These are phyloP conservation scores for Mariannaea sp. DNA, from an alignment of 2,329 filamentous ascomycete species.

Conservation along the genomic window DNA sequence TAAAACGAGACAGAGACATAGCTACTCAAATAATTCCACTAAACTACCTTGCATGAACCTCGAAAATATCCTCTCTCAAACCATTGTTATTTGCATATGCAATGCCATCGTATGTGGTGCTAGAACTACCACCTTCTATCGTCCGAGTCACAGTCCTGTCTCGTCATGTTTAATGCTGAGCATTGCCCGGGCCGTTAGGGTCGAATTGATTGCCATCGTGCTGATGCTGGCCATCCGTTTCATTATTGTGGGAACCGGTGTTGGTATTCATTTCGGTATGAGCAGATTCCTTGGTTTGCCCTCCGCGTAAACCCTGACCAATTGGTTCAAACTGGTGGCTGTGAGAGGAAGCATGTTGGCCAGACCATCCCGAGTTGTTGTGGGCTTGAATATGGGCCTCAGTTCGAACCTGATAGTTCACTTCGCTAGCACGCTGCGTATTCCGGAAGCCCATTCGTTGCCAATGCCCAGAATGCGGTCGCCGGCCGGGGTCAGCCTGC, in stretches of 20 bases:
- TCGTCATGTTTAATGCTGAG: not conserved
- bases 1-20: too few relatives aligned
- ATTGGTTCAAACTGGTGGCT: not conserved
- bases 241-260: not conserved
- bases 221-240: not conserved
- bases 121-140: too few relatives aligned
- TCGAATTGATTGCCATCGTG: not conserved
- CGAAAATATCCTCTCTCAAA: too few relatives aligned
- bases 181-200: not conserved
- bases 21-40: too few relatives aligned
- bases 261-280: not conserved
- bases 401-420: not conserved
- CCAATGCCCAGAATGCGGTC: slow-evolving; percentile 3
- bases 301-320: not conserved
- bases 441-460: slow-evolving; percentile 12
- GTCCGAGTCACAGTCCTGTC: too few relatives aligned
- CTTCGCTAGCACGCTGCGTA: not conserved
- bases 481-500: not conserved
- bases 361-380: not conserved
- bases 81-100: too few relatives aligned
- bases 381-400: not conserved
- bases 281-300: not conserved
- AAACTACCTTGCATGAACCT: too few relatives aligned
- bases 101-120: too few relatives aligned
- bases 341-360: not conserved